These are phyloP conservation scores for Claviceps monticola DNA, from an alignment of 2,329 filamentous ascomycete genomes.

Conservation along the genomic window DNA sequence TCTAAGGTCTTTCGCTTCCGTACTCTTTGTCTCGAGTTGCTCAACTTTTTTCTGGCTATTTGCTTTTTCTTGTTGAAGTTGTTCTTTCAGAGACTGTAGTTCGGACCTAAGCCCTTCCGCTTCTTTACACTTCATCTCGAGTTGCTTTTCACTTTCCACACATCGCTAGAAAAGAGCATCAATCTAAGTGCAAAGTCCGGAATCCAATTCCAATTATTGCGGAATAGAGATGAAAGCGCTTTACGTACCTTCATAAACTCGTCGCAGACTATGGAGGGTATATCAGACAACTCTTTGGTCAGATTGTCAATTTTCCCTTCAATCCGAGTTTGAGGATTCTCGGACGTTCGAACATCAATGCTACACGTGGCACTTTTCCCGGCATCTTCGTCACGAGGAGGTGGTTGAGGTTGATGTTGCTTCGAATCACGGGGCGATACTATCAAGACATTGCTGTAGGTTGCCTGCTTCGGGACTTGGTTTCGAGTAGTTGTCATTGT, in stretches of 20 bases:
- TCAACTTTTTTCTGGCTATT: neutral
- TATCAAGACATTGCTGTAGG: too few relatives aligned
- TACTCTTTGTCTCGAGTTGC: neutral
- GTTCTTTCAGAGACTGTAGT: neutral
- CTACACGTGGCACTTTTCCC: too few relatives aligned
- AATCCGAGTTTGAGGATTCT: neutral
- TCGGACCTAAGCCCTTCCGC: neutral
- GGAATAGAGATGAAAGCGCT: neutral
- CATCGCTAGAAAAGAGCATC: neutral
- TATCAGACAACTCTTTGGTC: neutral
- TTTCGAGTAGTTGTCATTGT: rapidly evolving
- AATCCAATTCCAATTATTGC: neutral
- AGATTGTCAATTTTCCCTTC: neutral
- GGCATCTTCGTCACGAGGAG: neutral
- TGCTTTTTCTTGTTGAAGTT: neutral
- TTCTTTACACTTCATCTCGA: neutral
- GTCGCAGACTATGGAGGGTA: neutral
- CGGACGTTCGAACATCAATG: neutral
- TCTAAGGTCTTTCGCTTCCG: neutral
- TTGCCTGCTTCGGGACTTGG: too few relatives aligned
- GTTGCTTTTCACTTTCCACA: neutral
- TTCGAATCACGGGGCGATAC: neutral
- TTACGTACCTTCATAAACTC: neutral
- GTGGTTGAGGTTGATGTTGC: neutral
- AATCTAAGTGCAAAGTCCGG: neutral